Base-by-base conservation (phyloP, 805 yeast genomes). In the Candida silvatica region DNA sequence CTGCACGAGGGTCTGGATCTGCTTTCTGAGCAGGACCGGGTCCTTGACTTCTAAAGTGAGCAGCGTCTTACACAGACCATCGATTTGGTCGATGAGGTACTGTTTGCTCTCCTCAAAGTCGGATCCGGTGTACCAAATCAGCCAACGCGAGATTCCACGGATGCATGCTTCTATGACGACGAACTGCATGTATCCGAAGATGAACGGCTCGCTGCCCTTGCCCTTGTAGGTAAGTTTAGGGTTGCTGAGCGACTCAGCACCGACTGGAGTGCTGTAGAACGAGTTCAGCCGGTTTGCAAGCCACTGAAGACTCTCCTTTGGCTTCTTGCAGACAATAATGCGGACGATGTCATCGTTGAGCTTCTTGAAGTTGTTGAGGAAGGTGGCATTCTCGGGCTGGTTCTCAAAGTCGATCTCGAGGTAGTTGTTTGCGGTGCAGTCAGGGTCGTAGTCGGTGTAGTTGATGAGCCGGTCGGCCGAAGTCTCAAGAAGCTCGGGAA, bases 141-240 rank as follows among this genome's bases (percentile, higher is more conserved):
- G 76, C 98, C 99, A 94, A 51, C 99, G 73, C 9, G 92, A 78
- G 17, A 94, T 80, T 25, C 97, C 98, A 40, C 95, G 72, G 23
- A 92, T 74, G 45, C 94, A 80, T 24, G 95, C 80, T 56, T 90
- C 97, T 19, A 87, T 84, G 18, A 87, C 75, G 51, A 77, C 79
- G 41, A 92, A 77, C 52, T 87, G 96, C 0, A 94, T 74, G 35
- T 79, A 70, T 0, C 94, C 92, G 40, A 76, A 70, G 29, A 81
- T 69, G 51, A 74, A 83, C 4, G 95, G 81, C 39, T 80, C 74
- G 2, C 74, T 67, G 34, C 65, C 64, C 41, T 69, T 81, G 1
- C 71, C 71, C 38, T 67, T 68, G 39, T 71, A 69, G 31, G 69
- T 73, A 40, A 85, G 56, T 35, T 67, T 67, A 27, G 70, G 61